A percentile compares a stretch with the other conserved stretches of the same genome.
phyloP scores from a whole-genome alignment of 768 basidiomycete genomes.

The Leucosporidium scottii region DNA sequence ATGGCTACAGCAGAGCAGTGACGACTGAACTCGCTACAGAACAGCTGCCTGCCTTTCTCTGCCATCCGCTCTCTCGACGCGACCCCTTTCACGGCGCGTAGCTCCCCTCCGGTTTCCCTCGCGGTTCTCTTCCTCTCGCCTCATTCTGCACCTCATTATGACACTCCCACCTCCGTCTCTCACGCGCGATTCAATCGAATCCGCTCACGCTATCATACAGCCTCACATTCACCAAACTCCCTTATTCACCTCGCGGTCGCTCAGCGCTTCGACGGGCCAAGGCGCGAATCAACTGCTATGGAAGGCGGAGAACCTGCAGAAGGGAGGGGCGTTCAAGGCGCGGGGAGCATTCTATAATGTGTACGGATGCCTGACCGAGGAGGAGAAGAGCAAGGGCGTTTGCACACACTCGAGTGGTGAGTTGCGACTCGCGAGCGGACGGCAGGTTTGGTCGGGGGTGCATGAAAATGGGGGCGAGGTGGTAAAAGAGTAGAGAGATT shows the following conservation, averaged over 20 bases:
- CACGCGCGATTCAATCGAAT: slow-evolving; percentile 24
- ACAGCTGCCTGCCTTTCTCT: too few species aligned
- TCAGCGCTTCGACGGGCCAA: not conserved
- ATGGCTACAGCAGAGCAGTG: too few species aligned
- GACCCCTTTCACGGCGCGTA: too few species aligned
- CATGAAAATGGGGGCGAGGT: too few species aligned
- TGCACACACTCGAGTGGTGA: slow-evolving; percentile 39
- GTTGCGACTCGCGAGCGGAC: slow-evolving; percentile 1
- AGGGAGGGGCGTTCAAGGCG: slow-evolving; percentile 39
- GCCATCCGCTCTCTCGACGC: too few species aligned
- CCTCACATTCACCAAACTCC: slow-evolving; percentile 35
- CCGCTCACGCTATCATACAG: slow-evolving; percentile 32
- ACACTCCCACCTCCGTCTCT: slow-evolving; percentile 16
- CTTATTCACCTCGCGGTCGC: slow-evolving; percentile 15
- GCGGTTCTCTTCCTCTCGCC: not conserved
- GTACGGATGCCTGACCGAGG: slow-evolving; percentile 23
- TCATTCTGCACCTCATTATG: not conserved
- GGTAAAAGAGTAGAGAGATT: too few species aligned
- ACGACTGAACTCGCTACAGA: too few species aligned
- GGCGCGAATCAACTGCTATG: slow-evolving; percentile 28
- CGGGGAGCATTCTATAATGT: slow-evolving; percentile 37
- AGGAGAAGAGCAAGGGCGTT: slow-evolving; percentile 32
- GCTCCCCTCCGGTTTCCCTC: too few species aligned
- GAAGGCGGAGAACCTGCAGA: slow-evolving; percentile 38
- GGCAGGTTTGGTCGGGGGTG: too few species aligned